phyloP scores from a whole-genome alignment of 148 eudicot species.

The Polygonum aviculare region DNA sequence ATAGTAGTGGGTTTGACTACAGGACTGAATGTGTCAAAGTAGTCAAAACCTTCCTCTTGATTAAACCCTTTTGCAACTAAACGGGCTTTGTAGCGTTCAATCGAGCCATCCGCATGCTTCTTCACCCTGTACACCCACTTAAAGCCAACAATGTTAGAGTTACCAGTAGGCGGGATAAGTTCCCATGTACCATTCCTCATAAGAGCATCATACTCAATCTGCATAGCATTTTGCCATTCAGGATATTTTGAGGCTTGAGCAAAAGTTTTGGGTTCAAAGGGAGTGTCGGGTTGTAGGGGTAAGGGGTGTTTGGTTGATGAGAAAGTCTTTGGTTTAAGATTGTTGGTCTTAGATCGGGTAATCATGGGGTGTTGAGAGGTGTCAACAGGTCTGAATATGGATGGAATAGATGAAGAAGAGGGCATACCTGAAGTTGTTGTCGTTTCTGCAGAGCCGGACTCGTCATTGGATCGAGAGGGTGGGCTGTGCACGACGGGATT shows the following conservation, averaged over 20 bases:
- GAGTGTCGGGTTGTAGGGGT: background rate
- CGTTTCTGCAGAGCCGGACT: no score
- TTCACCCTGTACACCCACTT: background rate
- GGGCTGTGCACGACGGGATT: no score
- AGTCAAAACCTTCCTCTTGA: background rate
- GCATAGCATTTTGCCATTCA: background rate
- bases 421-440: no score
- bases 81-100: background rate
- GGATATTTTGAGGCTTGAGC: background rate
- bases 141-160: no score
- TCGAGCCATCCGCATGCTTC: background rate
- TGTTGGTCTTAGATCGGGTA: background rate
- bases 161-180: no score
- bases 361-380: background rate
- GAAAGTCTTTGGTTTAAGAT: background rate
- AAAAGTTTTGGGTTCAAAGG: background rate
- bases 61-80: background rate
- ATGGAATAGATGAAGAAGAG: no score
- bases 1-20: background rate
- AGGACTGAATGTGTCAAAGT: background rate
- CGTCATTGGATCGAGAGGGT: no score
- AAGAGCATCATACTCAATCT: background rate
- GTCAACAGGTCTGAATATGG: no score
- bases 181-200: no score
- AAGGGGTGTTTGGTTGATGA: background rate